These are phyloP conservation scores for Keithomyces neogunnii DNA, from an alignment of 2,329 filamentous ascomycete genomes.

Conservation along the genomic window DNA sequence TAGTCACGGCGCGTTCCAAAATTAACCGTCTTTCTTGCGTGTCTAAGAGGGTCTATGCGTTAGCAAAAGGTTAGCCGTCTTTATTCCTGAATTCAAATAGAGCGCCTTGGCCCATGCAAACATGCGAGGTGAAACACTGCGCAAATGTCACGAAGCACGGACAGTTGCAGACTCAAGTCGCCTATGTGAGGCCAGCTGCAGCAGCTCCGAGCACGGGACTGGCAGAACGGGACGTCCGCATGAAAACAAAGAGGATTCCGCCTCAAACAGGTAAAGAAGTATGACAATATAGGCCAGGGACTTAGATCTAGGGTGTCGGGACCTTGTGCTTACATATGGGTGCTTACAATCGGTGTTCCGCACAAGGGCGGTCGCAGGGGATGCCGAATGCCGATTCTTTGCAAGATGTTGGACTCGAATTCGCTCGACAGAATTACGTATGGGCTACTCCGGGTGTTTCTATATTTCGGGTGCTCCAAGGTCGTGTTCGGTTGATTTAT, in stretches of 20 bases:
- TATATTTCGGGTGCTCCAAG: background rate
- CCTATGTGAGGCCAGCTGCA: conserved; percentile 9
- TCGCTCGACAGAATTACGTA: background rate
- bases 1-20: background rate
- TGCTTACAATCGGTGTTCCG: background rate
- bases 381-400: background rate
- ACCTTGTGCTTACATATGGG: background rate
- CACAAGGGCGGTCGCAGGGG: too few relatives aligned
- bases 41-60: background rate
- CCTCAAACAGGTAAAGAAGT: background rate
- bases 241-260: background rate
- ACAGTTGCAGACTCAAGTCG: conserved; percentile 16
- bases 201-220: background rate
- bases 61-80: background rate
- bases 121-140: conserved; percentile 7
- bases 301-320: background rate
- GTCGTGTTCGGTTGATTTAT: background rate
- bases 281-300: background rate
- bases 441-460: background rate
- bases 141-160: conserved; percentile 16
- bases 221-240: background rate
- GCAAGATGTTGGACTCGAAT: background rate
- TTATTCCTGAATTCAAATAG: background rate
- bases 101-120: background rate
- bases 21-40: conserved; percentile 1